Evolutionary conservation across 768 basidiomycete genomes (phyloP).

Genomic region (Termitomyces sp.): DNA sequence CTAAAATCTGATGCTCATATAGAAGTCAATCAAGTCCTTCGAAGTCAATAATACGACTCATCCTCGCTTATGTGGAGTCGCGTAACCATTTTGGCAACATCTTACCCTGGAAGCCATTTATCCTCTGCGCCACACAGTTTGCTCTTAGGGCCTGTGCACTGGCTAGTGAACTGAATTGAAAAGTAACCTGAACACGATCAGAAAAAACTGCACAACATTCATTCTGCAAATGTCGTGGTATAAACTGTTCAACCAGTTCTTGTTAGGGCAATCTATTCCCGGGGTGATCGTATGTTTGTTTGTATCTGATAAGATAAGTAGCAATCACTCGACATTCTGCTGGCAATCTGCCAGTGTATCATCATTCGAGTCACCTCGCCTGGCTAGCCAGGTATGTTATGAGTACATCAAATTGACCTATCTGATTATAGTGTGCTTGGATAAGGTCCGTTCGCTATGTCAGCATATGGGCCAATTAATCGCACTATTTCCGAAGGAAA

Average conservation of each 20-base stretch:
- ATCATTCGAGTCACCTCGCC: not conserved
- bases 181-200: not conserved
- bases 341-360: not conserved
- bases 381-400: not conserved
- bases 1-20: too few relatives aligned
- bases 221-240: too few relatives aligned
- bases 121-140: not conserved
- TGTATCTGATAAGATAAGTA: not conserved
- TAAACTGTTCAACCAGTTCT: too few relatives aligned
- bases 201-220: too few relatives aligned
- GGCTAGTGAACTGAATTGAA: not conserved
- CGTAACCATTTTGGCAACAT: too few relatives aligned
- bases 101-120: too few relatives aligned
- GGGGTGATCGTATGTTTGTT: not conserved
- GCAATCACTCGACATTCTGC: not conserved
- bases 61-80: too few relatives aligned
- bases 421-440: not conserved
- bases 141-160: not conserved
- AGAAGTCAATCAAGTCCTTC: too few relatives aligned
- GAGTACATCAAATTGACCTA: too few relatives aligned
- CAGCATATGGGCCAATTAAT: constrained; percentile 68
- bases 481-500: constrained; percentile 19
- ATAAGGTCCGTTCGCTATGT: constrained; percentile 36
- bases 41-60: too few relatives aligned
- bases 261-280: too few relatives aligned